Evolutionary conservation across 306 rosid genomes (phyloP), one percentile per base, ranked within the genome.

Genomic region (Quercus wislizeni): DNA sequence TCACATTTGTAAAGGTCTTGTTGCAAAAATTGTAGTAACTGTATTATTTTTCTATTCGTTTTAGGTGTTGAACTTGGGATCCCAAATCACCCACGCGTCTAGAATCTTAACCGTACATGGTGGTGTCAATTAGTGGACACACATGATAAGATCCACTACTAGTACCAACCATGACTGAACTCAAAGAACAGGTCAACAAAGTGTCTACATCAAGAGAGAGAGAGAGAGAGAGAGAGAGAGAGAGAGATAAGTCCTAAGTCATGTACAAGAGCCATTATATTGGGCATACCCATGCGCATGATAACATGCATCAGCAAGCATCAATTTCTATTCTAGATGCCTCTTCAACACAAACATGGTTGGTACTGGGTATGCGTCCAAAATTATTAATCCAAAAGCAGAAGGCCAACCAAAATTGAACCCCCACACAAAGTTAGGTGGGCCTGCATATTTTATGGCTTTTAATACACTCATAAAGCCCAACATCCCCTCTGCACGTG

Each of bases 401-500:
- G 72, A 55, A 19, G 82, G 73, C 87, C 82, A 57, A 51, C 74
- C 46, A 59, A 70, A 55, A 79, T 64, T 30, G 21, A 17, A 73
- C 58, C 71, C 75, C 80, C 75, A 68, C 82, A 71, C 77, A 38
- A 69, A 41, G 65, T 61, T 78, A 52, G 58, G 73, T 65, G 77
- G 75, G 77, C 77, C 74, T 55, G 56, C 64, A 5, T 5, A 35
- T 73, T 23, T 33, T 63, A 30, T 41, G 75, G 46, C 86, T 62
- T 59, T 73, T 20, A 63, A 72, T 35, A 27, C 57, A 85, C 65
- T 73, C 77, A 73, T 77, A 65, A 62, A 75, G 79, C 69, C 76
- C 4, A 57, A 61, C 74, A 35, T 79, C 13, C 55, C 57, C 38
- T 11, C 56, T 76, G 75, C 78, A 75, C 55, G 78, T 55, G 85